Conservation (phyloP, 1,284 basidiomycete genomes). For the Trichosporon ovoides region DNA sequence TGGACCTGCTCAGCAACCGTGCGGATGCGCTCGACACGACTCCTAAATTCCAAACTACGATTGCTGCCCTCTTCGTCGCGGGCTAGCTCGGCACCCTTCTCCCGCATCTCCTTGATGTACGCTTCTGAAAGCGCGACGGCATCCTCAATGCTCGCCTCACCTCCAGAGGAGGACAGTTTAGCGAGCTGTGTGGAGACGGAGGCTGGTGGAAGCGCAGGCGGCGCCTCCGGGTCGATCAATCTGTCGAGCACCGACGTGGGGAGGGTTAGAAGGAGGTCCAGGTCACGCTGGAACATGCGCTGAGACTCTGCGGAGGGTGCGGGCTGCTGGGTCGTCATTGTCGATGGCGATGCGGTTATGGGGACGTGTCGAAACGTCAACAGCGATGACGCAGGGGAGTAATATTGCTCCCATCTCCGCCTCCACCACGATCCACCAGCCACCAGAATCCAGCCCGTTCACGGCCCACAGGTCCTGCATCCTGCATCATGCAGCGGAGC, state of each 20-base stretch:
- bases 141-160: neutral
- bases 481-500: constrained; percentile 46
- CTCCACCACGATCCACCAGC: too few relatives aligned
- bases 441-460: too few relatives aligned
- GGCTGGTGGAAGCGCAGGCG: neutral
- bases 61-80: neutral
- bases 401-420: neutral
- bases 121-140: constrained; percentile 7
- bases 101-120: constrained; percentile 17
- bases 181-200: constrained; percentile 5
- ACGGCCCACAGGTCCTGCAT: too few relatives aligned
- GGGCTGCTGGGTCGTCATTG: neutral
- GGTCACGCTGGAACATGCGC: constrained; percentile 9
- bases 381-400: neutral
- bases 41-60: constrained; percentile 1
- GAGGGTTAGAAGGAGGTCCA: constrained; percentile 11
- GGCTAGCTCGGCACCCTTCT: constrained; percentile 4
- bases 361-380: neutral
- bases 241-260: constrained; percentile 4
- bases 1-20: constrained; percentile 9
- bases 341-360: neutral
- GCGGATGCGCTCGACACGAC: constrained; percentile 8
- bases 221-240: constrained; percentile 15
- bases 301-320: neutral
- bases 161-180: neutral